These are phyloP conservation scores for Leccinum pachyderme DNA, from an alignment of 1,284 basidiomycete species.

Conservation along the genomic window DNA sequence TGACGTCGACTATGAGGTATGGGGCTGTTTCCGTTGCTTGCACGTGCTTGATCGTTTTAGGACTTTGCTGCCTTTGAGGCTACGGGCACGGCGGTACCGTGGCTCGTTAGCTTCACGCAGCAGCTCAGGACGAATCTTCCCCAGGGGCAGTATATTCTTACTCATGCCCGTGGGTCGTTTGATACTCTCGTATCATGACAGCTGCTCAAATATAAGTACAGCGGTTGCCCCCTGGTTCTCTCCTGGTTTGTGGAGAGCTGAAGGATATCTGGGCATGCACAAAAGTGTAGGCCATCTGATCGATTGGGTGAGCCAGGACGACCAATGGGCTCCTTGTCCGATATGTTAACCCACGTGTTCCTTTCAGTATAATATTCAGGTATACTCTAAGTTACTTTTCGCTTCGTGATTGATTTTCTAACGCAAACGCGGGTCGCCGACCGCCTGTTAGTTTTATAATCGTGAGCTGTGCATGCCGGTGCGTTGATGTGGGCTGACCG, in stretches of 20 bases:
- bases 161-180: constrained; percentile 34
- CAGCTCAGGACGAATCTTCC: constrained; percentile 33
- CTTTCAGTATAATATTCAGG: constrained; percentile 42
- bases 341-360: neutral
- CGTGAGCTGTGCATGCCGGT: constrained; percentile 36
- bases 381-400: constrained; percentile 8
- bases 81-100: constrained; percentile 38
- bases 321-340: neutral
- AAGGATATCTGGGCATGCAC: constrained; percentile 54
- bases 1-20: constrained; percentile 53
- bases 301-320: constrained; percentile 39
- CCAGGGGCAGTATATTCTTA: constrained; percentile 34
- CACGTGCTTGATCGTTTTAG: constrained; percentile 22
- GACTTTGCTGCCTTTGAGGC: constrained; percentile 46
- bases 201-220: neutral
- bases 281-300: constrained; percentile 49
- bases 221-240: constrained; percentile 21
- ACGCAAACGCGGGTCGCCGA: neutral
- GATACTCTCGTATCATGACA: neutral
- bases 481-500: neutral
- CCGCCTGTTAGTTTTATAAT: constrained; percentile 51
- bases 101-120: constrained; percentile 44
- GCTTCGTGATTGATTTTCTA: neutral
- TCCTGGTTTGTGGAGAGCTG: constrained; percentile 26
- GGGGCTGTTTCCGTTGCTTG: neutral